Base-by-base conservation (phyloP, 192 early-diverging fungal genomes). In the Coemansia sp. region DNA sequence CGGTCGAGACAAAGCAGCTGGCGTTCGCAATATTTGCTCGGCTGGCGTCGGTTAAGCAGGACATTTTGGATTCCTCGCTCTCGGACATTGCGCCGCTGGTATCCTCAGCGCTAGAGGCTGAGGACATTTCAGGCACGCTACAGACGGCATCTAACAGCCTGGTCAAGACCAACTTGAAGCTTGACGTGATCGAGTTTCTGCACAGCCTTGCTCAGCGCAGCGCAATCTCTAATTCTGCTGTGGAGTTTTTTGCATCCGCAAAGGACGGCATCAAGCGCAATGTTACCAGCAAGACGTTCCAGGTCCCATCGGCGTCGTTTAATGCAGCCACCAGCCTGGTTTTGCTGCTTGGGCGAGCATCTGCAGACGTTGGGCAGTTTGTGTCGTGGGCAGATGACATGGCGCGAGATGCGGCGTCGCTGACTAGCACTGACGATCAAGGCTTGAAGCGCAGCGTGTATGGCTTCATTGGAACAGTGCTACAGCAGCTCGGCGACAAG, bases 1-100 rank as follows among this genome's bases (percentile, higher is more conserved):
- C 67, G 15, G 66, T 56, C 4, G 67, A 76, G 50, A 76, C 73
- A 10, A 70, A 62, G 29, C 73, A 76, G 67, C 73, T 70, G 22
- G 52, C 58, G 14, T 70, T 76, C 54, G 51, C 58, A 6, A 53
- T 76, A 0, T 53, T 70, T 46, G 26, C 47, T 9, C 41, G 60
- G 11, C 55, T 76, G 21, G 62, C 55, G 8, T 14, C 45, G 7
- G 52, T 53, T 15, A 40, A 45, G 29, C 11, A 30, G 11, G 26
- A 41, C 9, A 48, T 55, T 8, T 55, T 75, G 15, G 72, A 75
- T 42, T n/a, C 25, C 31, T 25, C 28, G 21, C 60, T 67, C 25
- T 11, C 28, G 9, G 39, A 28, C 11, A 64, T 75, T 26, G 10
- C 34, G 22, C 52, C 54, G 2, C 34, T 60, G 12, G 59, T 75